Base-by-base conservation (phyloP, 1,284 basidiomycete genomes). In the Spongiforma sp. region DNA sequence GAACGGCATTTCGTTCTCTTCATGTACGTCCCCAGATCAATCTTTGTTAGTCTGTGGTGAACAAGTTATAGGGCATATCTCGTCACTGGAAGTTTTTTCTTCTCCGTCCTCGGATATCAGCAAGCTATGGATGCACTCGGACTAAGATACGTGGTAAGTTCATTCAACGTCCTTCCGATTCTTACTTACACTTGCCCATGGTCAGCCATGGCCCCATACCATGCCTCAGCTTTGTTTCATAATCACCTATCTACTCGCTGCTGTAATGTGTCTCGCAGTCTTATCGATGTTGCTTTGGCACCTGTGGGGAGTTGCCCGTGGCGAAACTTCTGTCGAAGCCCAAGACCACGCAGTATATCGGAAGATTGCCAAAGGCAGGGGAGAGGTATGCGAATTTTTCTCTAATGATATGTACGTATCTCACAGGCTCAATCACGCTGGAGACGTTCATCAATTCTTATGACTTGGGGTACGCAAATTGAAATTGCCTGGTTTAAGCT, bases 1-100 rank as follows among this genome's bases (percentile, higher is more conserved):
- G 96, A 99, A 77, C 88, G 97, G 0, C 95, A 99, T 79, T 99
- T 99, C 72, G 86, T 98, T 37, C 82, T 99, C 39, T 99, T 99
- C 85, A 91, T 99, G 94, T 93, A 65, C 60, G 43, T 61, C 33
- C 8, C n/a, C 39, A 24, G 50, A 34, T 48, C 7, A 17, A 50
- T 60, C 43, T 14, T 21, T 26, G 26, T 28, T 11, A 21, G 14
- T 50, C 6, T 59, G 60, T 14, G 19, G 17, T 37, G 53, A 61
- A 52, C 37, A 19, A 33, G 62, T 65, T 46, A 10, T 63, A 94
- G 93, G 86, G 81, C 83, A n/a, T 95, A 94, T 77, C 85, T 95
- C 30, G 81, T 85, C 30, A 61, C 93, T 3, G 81, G 86, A 1
- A 86, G 89, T 7, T 86, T 87, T 68, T 87, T 81, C 66, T 86